Percentiles rank a stretch among this genome's conserved stretches.
Conservation (phyloP, 257 asterid species). For the Scutellaria baicalensis region DNA sequence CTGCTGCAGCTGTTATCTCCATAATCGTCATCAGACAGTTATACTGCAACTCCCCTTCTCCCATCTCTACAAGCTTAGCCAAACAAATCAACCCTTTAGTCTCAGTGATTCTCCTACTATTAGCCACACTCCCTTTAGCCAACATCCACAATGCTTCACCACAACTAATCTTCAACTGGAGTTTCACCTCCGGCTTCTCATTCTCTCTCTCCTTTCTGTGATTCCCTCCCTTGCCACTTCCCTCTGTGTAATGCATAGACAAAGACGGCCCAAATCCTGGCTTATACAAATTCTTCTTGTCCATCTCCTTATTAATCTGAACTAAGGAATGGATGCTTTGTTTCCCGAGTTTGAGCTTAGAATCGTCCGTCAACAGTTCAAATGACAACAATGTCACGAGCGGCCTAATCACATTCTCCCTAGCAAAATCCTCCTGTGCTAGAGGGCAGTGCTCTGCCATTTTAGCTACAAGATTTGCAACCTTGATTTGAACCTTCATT, state of each 20-base stretch:
- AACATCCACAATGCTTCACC: constrained; percentile 75
- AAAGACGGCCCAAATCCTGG: constrained; percentile 32
- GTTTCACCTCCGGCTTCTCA: constrained; percentile 64
- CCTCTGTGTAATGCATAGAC: constrained; percentile 41
- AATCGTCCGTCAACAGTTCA: constrained; percentile 52
- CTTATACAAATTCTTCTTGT: constrained; percentile 29
- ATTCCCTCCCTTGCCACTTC: constrained; percentile 42
- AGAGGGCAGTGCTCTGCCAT: constrained; percentile 58
- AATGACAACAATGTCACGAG: constrained; percentile 57
- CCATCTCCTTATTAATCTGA: constrained; percentile 68
- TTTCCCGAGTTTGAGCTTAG: constrained; percentile 26
- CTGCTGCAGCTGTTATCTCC: constrained; percentile 84
- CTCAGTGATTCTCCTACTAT: constrained; percentile 65
- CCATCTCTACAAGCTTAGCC: constrained; percentile 75
- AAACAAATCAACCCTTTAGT: constrained; percentile 78
- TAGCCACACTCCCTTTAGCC: constrained; percentile 55
- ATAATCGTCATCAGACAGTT: constrained; percentile 71
- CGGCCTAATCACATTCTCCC: constrained; percentile 79
- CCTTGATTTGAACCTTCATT: constrained; percentile 48
- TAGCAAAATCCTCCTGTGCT: constrained; percentile 74
- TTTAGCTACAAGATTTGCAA: constrained; percentile 61
- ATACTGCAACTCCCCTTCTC: constrained; percentile 58
- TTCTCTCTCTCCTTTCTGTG: constrained; percentile 55
- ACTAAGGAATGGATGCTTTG: constrained; percentile 58
- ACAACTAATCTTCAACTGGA: constrained; percentile 47